Base-by-base conservation (phyloP, 176 grass and related monocot species). In the Carex myosuroides region DNA sequence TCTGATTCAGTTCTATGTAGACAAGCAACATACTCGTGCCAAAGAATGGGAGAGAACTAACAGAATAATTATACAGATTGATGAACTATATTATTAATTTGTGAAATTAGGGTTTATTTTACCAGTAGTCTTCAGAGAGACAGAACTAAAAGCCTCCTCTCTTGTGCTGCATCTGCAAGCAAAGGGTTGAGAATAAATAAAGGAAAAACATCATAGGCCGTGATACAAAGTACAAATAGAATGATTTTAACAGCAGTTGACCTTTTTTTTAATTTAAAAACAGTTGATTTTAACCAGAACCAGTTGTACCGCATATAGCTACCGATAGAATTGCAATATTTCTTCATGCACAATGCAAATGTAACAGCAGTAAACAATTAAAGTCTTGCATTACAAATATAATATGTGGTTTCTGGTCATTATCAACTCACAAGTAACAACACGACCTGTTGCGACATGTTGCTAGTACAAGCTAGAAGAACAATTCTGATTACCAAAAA, bases 301-400 rank as follows among this genome's bases (percentile, higher is more conserved):
- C 32, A 20, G 52, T 32, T 32, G 32, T 32, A 32, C 32, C 32
- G 21, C 33, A 52, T 26, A 11, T 74, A 26, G 41, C 7, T 74
- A 95, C 70, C 83, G 85, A 52, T 99, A 99, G 84, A 89, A 99
- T 65, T 95, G 83, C 9, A 86, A 92, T 81, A 99, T 95, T 70
- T 91, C 91, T 84, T 94, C 91, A 93, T 99, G 87, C 54, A 65
- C 84, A 66, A 85, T 48, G 86, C 69, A 85, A 85, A 54, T 86
- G 69, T 76, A 55, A 63, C 55, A 17, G 18, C 52, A 50, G 6
- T 42, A 39, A 72, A 84, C 13, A 56, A 30, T 73, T 67, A 39
- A 56, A 21, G 20, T 22, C 35, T 52, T 67, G 29, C 20, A 67
- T 54, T 66, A 41, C 20, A 67, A 29, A 22, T 29, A 68, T 52